Evolutionary conservation across 2,329 filamentous ascomycete genomes (phyloP), one percentile per base, ranked within the genome.

Genomic region (Colletotrichum noveboracense): DNA sequence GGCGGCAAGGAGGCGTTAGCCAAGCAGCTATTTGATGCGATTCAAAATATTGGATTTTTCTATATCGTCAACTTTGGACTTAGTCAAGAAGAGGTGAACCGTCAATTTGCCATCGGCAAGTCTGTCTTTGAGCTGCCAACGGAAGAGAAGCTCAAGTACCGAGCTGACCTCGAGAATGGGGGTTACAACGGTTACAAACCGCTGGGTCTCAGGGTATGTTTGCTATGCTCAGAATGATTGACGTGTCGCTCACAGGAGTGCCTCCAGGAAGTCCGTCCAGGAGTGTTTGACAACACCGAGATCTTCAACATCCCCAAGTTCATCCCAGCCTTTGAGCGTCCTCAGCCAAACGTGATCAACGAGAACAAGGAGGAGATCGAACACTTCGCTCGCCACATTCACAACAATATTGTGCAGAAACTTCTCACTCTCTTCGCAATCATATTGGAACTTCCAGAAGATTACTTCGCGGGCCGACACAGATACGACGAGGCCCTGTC

Each of bases 31-130:
- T 86, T 89, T 24, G 88, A 91, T 68, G 90, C 90, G 4, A 88
- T 90, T 10, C 84, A 86, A 36, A 83, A 87, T 43, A 85, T 88
- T 55, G 84, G 91, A 0, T 91, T 93, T 84, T 93, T 93, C 83
- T 92, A 93, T 76, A 88, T 93, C 24, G 89, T 88, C 74, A 92
- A 93, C 82, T 93, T 90, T 76, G 91, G 91, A 36, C 85, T 93
- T n/a, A 84, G 83, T 1, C 90, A 93, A 80, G 90, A 92, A 62
- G 85, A 91, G 79, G 87, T 93, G 3, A 88, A 93, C 77, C 84
- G 86, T 7, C 91, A 93, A 77, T 93, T 93, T 76, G 90, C 91
- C 14, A 87, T 93, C 4, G 91, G 88, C 2, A 90, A 90, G 73
- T 85, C 89, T 43, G 88, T 93, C 76, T 93, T 92, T 79, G 80